These are phyloP conservation scores for Echites panduratus DNA, from an alignment of 257 asterid genomes.

Conservation along the genomic window DNA sequence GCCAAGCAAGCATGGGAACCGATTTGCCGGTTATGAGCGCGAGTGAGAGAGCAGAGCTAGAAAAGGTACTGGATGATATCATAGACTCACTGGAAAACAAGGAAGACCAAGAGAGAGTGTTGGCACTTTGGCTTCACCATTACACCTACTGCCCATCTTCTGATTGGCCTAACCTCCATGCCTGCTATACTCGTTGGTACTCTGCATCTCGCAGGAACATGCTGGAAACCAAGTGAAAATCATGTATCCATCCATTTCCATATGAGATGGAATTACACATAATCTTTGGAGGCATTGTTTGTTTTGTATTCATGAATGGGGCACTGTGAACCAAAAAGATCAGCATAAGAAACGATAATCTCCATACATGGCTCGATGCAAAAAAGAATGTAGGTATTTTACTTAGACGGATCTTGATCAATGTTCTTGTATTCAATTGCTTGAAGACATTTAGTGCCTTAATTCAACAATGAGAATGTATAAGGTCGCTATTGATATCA, in stretches of 20 bases:
- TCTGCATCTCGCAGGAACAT: slow-evolving; percentile 48
- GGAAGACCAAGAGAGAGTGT: slow-evolving; percentile 75
- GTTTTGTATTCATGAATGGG: not conserved
- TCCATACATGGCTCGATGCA: not conserved
- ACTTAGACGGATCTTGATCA: no score
- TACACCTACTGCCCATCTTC: slow-evolving; percentile 71
- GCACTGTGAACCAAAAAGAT: not conserved
- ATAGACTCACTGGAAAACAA: slow-evolving; percentile 47
- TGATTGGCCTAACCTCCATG: slow-evolving; percentile 89
- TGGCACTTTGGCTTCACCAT: slow-evolving; percentile 89
- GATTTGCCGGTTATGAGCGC: slow-evolving; percentile 62
- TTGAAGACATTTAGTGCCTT: no score
- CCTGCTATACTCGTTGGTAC: slow-evolving; percentile 68
- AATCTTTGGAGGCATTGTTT: not conserved
- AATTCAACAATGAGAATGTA: no score
- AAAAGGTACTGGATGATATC: slow-evolving; percentile 49
- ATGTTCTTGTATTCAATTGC: no score
- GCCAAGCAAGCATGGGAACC: slow-evolving; percentile 70
- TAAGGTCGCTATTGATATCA: no score
- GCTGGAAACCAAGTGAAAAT: not conserved
- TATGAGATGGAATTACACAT: not conserved
- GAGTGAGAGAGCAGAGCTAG: slow-evolving; percentile 64
- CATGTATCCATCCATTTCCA: not conserved
- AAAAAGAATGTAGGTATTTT: not conserved
- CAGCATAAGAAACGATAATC: not conserved